Evolutionary conservation across 106 monocot species (phyloP).

Genomic region (Vanilla planifolia): DNA sequence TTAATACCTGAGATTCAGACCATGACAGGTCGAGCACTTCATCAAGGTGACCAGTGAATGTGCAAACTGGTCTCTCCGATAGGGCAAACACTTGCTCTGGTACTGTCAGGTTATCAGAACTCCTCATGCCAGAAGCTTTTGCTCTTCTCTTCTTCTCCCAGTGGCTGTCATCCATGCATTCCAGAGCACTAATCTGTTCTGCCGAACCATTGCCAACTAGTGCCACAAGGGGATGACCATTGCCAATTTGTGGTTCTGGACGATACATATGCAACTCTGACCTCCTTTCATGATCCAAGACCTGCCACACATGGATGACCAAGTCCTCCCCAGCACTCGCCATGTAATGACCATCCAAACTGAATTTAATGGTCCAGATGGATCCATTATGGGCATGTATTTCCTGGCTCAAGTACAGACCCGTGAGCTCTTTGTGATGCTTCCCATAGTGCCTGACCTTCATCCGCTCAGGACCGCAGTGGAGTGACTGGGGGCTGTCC

Average conservation of each 20-base stretch:
- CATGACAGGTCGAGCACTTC: conserved; percentile 92
- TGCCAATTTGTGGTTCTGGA: conserved; percentile 25
- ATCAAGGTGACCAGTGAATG: conserved; percentile 59
- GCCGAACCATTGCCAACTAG: conserved; percentile 34
- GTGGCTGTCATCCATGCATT: conserved; percentile 36
- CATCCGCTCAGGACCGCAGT: conserved; percentile 43
- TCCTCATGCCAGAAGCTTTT: conserved; percentile 37
- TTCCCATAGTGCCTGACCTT: conserved; percentile 68
- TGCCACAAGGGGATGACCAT: conserved; percentile 22
- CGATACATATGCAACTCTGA: conserved; percentile 30
- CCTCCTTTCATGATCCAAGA: conserved; percentile 32
- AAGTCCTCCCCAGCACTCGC: conserved; percentile 66
- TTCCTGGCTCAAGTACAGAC: conserved; percentile 52
- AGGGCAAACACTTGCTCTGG: conserved; percentile 66
- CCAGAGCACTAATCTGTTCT: conserved; percentile 21
- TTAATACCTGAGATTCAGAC: conserved; percentile 80
- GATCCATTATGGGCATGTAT: conserved; percentile 59
- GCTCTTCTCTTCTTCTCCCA: conserved; percentile 62
- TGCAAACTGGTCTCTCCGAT: conserved; percentile 54
- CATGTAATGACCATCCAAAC: conserved; percentile 46
- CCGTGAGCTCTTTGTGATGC: conserved; percentile 48
- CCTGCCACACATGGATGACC: conserved; percentile 53
- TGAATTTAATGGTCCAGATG: conserved; percentile 67
- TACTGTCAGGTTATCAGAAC: conserved; percentile 49
- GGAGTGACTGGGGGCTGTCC: conserved; percentile 25